A percentile compares a stretch with the other conserved stretches of the same genome.
phyloP scores from a whole-genome alignment of 441 rosid genomes.

The Rhodomyrtus psidioides region DNA sequence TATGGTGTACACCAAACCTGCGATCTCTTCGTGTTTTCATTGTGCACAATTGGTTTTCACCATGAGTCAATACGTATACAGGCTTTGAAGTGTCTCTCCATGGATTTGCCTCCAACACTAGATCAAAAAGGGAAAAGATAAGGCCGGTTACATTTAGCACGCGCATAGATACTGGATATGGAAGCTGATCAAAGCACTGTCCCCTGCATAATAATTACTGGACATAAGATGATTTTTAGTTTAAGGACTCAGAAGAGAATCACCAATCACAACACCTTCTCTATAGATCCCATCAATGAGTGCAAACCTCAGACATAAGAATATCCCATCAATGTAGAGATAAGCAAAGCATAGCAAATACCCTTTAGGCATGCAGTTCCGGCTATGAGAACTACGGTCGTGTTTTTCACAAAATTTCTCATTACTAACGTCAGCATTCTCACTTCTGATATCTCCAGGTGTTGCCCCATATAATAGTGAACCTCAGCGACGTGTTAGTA shows the following conservation, averaged over 20 bases:
- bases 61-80: slow-evolving; percentile 75
- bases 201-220: not conserved
- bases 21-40: slow-evolving; percentile 91
- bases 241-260: not conserved
- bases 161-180: not conserved
- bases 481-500: not conserved
- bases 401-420: not conserved
- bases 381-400: not conserved
- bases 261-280: not conserved
- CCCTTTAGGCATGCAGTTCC: not conserved
- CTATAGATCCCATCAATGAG: not conserved
- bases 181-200: not conserved
- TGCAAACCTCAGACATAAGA: not conserved
- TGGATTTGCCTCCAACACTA: slow-evolving; percentile 93
- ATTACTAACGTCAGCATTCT: not conserved
- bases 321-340: not conserved
- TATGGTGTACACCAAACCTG: slow-evolving; percentile 32
- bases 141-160: not conserved
- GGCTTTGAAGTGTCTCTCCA: slow-evolving; percentile 91
- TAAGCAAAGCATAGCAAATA: not conserved
- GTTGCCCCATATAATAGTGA: not conserved
- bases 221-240: not conserved
- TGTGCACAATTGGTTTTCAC: slow-evolving; percentile 79
- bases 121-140: slow-evolving; percentile 1
- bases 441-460: slow-evolving; percentile 6